Conservation (phyloP, 2,329 filamentous ascomycete genomes). For the Penicillium sp. region DNA sequence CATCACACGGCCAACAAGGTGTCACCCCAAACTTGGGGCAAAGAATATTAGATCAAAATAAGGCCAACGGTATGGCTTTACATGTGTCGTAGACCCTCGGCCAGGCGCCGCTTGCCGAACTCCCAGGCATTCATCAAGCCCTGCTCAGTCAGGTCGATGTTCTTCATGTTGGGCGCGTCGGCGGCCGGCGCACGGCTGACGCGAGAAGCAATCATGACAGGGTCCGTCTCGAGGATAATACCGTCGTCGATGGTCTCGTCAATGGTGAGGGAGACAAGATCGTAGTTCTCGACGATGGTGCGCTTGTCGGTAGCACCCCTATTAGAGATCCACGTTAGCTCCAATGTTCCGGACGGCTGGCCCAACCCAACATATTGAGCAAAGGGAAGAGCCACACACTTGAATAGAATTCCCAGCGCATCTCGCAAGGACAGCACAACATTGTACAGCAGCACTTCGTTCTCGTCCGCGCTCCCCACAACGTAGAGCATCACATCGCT, state of each 20-base stretch:
- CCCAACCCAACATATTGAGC: background rate
- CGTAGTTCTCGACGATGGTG: slow-evolving; percentile 98
- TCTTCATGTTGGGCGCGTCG: slow-evolving; percentile 84
- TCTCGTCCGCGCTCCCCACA: slow-evolving; percentile 88
- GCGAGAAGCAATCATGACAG: slow-evolving; percentile 86
- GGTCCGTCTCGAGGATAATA: slow-evolving; percentile 96
- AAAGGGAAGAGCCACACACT: slow-evolving; percentile 57
- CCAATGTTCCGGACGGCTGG: background rate
- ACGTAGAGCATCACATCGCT: slow-evolving; percentile 97
- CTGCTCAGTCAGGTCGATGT: slow-evolving; percentile 93
- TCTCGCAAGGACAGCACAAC: slow-evolving; percentile 90
- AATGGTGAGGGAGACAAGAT: slow-evolving; percentile 87
- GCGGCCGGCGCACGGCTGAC: slow-evolving; percentile 90
- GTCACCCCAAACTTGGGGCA: background rate
- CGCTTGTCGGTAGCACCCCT: slow-evolving; percentile 97
- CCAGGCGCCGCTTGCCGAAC: slow-evolving; percentile 87
- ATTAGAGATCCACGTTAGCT: slow-evolving; percentile 21
- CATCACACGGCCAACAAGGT: slow-evolving; percentile 18
- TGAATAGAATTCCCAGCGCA: slow-evolving; percentile 85
- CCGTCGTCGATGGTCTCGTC: slow-evolving; percentile 96
- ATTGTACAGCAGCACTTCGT: slow-evolving; percentile 95
- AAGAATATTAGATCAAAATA: background rate
- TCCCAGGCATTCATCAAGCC: slow-evolving; percentile 92
- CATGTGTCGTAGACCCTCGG: slow-evolving; percentile 77
- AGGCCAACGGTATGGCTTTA: slow-evolving; percentile 17